Evolutionary conservation across 164 flowering plant species (phyloP), one percentile per base, ranked within the genome.

Genomic region (Liquidambar formosana): DNA sequence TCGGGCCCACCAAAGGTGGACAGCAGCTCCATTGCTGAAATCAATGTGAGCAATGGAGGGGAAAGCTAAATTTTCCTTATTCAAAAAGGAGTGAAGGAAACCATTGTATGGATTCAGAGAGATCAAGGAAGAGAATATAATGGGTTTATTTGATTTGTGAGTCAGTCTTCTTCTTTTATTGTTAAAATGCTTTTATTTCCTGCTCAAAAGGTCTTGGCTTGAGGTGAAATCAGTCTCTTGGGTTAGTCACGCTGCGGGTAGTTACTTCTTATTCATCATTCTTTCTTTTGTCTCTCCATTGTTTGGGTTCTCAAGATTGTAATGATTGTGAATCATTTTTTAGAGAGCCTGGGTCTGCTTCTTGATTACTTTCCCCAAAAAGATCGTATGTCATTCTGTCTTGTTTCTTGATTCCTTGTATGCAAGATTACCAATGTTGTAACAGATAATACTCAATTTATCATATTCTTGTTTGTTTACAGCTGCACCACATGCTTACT

Each of bases 1-100:
- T 84, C 92, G 4, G 88, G 81, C 46, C 89, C 88, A 10, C 85
- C 88, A 10, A 85, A 80, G 76, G 49, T 86, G 64, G 89, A 84
- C 14, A 74, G 63, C 78, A 78, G 71, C 75, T 57, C 74, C 10
- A 33, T 73, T 27, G 68, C 79, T 45, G 84, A 77, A 28, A 72
- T 61, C 44, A 61, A 22, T 23, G 77, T 77, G 59, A 67, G 61
- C 69, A 82, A 73, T 78, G 86, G 85, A 68, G 73, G 71, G 48
- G 57, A 6, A 33, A 6, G 41, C 41, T 33, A 33, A 33, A 6
- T 33, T 33, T 33, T 33, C 6, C 41, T 33, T 2, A 33, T 33
- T 2, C 2, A 33, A 33, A 33, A 33, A 6, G 41, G 8, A 2
- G 18, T 18, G 21, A 22, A 10, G 21, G 19, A n/a, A 51, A 51